A percentile compares a stretch with the other conserved stretches of the same genome.
Conservation (phyloP, 345 rosid species). For the Isatis tinctoria region DNA sequence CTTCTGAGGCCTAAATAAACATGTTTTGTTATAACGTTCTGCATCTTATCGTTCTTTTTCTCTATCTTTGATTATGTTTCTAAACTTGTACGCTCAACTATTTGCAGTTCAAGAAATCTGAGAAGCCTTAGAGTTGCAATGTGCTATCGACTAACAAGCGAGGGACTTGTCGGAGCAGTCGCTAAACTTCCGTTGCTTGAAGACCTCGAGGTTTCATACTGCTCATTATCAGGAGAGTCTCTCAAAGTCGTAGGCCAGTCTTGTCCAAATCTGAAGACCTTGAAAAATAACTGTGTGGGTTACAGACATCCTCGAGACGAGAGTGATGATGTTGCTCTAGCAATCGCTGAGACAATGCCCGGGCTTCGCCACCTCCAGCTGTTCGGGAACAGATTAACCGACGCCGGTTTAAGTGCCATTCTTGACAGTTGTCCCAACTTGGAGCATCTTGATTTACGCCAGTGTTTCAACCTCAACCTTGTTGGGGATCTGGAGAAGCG, state of each 20-base stretch:
- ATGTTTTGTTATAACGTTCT: too few relatives aligned
- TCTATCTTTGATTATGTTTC: not conserved
- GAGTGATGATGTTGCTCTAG: constrained; percentile 50
- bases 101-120: constrained; percentile 47
- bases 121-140: constrained; percentile 39
- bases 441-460: constrained; percentile 67
- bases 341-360: constrained; percentile 62
- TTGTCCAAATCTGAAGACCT: constrained; percentile 26
- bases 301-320: constrained; percentile 15
- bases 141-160: constrained; percentile 36
- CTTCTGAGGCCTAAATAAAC: not conserved
- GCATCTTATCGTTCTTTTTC: not conserved
- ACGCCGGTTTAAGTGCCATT: constrained; percentile 55
- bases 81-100: not conserved
- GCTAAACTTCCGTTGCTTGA: constrained; percentile 48
- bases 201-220: constrained; percentile 50
- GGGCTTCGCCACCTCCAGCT: constrained; percentile 48
- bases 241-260: constrained; percentile 13
- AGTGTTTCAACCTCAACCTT: constrained; percentile 48
- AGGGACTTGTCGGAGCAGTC: constrained; percentile 42
- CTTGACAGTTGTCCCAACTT: constrained; percentile 58
- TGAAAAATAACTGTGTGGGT: constrained; percentile 24
- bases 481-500: constrained; percentile 42
- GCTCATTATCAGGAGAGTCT: constrained; percentile 2
- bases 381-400: constrained; percentile 50